Conservation (phyloP, 345 rosid genomes). For the Rubroshorea leprosula region DNA sequence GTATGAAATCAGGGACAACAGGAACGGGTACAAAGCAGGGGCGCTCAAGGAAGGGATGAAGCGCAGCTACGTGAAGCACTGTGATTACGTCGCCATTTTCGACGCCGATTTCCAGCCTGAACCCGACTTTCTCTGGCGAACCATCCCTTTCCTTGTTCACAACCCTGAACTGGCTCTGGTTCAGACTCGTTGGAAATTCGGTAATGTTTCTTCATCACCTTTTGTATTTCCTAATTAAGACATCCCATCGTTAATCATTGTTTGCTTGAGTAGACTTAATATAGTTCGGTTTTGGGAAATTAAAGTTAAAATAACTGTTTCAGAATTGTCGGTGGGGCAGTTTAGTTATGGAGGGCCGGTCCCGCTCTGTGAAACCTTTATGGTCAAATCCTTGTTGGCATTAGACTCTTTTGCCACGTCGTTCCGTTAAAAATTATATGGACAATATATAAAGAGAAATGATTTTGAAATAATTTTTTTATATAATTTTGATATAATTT, state of each 20-base stretch:
- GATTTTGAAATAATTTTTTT: background rate
- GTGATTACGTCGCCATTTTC: constrained; percentile 84
- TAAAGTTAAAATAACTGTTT: background rate
- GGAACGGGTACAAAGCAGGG: constrained; percentile 91
- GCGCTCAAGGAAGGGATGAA: constrained; percentile 97
- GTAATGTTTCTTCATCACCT: constrained; percentile 31
- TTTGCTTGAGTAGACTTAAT: background rate
- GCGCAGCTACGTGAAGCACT: constrained; percentile 64
- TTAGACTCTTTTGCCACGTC: constrained; percentile 16
- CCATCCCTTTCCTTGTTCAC: constrained; percentile 72
- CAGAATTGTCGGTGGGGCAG: constrained; percentile 63
- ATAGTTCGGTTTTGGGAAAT: background rate
- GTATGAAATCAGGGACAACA: constrained; percentile 77
- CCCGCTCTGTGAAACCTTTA: constrained; percentile 15
- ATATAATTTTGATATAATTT: constrained; percentile 11
- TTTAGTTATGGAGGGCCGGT: constrained; percentile 16
- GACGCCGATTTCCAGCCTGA: constrained; percentile 99
- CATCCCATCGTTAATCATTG: background rate
- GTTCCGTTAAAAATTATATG: background rate
- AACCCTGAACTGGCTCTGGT: constrained; percentile 78
- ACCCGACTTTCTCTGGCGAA: constrained; percentile 79
- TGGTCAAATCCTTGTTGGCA: constrained; percentile 19
- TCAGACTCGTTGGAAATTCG: constrained; percentile 98
- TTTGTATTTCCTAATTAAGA: background rate
- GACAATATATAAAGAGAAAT: background rate